Percentiles rank a stretch among this genome's conserved stretches.
These are phyloP conservation scores for Nephelium lappaceum DNA, from an alignment of 345 rosid species.

Conservation along the genomic window DNA sequence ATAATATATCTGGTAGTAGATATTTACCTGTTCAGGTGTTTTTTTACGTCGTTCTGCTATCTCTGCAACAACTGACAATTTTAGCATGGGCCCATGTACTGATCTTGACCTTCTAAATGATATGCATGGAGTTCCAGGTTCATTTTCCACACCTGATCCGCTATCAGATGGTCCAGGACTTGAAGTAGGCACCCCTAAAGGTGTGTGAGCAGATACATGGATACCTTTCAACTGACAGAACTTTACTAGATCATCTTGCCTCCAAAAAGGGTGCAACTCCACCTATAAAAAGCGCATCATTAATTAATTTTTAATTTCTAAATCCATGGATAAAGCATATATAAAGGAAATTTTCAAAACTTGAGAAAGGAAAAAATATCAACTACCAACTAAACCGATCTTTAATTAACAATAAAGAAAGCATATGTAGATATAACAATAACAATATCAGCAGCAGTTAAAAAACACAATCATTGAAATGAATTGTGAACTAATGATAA, in stretches of 20 bases:
- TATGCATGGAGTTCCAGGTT: slow-evolving; percentile 67
- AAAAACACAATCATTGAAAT: not conserved
- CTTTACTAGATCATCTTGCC: slow-evolving; percentile 68
- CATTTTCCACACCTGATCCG: slow-evolving; percentile 66
- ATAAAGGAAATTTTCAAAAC: not conserved
- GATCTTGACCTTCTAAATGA: slow-evolving; percentile 67
- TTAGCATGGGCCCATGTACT: slow-evolving; percentile 69
- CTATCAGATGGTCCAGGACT: slow-evolving; percentile 57
- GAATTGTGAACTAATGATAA: not conserved
- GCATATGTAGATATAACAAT: no score
- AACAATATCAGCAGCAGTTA: not conserved
- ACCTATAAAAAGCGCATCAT: slow-evolving; percentile 36
- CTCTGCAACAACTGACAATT: slow-evolving; percentile 56
- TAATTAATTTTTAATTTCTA: slow-evolving; percentile 20
- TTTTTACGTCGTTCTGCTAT: slow-evolving; percentile 53
- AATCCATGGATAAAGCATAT: slow-evolving; percentile 8
- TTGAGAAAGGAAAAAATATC: no score
- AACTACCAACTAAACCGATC: no score
- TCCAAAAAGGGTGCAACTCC: slow-evolving; percentile 72
- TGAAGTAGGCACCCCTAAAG: slow-evolving; percentile 60
- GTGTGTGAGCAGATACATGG: slow-evolving; percentile 76
- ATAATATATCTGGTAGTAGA: not conserved
- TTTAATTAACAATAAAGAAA: no score
- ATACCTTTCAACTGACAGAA: slow-evolving; percentile 58
- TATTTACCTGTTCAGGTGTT: slow-evolving; percentile 63